Conservation (phyloP, 805 yeast genomes). For the Kurtzmaniella fragi region DNA sequence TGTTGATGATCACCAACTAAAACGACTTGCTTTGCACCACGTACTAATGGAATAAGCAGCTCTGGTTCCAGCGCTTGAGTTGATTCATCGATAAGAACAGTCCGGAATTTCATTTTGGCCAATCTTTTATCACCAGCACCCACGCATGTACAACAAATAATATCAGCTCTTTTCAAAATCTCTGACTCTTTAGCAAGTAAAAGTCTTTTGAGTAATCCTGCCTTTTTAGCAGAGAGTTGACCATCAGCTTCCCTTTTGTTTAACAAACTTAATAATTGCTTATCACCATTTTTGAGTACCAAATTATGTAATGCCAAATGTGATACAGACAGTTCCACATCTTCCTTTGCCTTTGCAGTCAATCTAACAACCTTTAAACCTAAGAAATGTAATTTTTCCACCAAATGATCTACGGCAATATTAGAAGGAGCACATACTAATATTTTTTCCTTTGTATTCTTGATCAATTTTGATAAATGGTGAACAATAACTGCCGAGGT, state of each 20-base stretch:
- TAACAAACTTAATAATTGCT: constrained; percentile 54
- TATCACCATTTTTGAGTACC: constrained; percentile 45
- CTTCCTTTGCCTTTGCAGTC: constrained; percentile 75
- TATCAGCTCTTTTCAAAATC: constrained; percentile 57
- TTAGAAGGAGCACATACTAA: constrained; percentile 94
- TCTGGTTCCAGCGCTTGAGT: constrained; percentile 96
- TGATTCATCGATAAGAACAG: constrained; percentile 86
- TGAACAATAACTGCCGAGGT: constrained; percentile 86
- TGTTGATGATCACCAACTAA: constrained; percentile 96
- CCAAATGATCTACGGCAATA: constrained; percentile 90
- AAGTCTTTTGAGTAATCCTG: constrained; percentile 36
- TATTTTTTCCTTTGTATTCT: constrained; percentile 46
- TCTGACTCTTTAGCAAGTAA: constrained; percentile 45
- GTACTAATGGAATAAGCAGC: constrained; percentile 79
- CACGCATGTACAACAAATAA: constrained; percentile 86
- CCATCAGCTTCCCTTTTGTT: constrained; percentile 61
- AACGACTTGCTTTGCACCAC: constrained; percentile 85
- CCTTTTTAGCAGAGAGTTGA: constrained; percentile 57
- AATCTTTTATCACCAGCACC: constrained; percentile 83
- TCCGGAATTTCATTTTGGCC: constrained; percentile 51
- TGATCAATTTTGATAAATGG: constrained; percentile 57
- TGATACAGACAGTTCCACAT: constrained; percentile 61
- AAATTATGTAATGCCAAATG: constrained; percentile 53
- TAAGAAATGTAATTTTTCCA: constrained; percentile 61
- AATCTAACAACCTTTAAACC: constrained; percentile 78